phyloP scores from a whole-genome alignment of 2,329 filamentous ascomycete species.

The Diatrype stigma region DNA sequence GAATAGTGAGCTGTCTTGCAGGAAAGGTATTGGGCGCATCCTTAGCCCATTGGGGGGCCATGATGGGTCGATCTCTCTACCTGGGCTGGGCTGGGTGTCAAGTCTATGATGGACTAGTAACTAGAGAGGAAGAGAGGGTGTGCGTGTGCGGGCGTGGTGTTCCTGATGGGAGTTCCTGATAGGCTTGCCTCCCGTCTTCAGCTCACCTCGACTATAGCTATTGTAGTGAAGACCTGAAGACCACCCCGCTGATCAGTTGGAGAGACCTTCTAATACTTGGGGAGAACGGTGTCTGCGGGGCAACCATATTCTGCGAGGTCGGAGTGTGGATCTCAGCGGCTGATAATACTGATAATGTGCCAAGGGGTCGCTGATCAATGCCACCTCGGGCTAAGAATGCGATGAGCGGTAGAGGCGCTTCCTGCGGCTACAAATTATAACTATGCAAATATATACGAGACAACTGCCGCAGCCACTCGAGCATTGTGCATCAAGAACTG shows the following conservation, averaged over 20 bases:
- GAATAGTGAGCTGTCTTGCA: constrained; percentile 39
- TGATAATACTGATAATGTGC: background rate
- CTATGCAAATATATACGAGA: too few species aligned
- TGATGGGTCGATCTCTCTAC: background rate
- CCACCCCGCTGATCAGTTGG: background rate
- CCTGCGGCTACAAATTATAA: background rate
- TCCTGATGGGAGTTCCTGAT: too few species aligned
- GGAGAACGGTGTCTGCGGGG: background rate
- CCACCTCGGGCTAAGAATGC: background rate
- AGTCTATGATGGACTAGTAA: too few species aligned
- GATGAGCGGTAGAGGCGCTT: background rate
- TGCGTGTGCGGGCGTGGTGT: too few species aligned
- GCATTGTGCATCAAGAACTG: too few species aligned
- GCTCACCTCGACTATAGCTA: too few species aligned
- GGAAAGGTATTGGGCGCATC: constrained; percentile 32
- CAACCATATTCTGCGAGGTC: background rate
- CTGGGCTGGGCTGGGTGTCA: too few species aligned
- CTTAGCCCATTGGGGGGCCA: background rate
- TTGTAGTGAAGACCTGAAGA: background rate
- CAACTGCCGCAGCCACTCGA: too few species aligned
- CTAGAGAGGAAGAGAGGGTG: too few species aligned
- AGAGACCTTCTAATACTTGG: background rate
- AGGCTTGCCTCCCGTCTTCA: too few species aligned
- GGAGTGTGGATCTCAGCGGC: background rate
- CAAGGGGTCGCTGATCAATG: background rate